A percentile compares a stretch with the other conserved stretches of the same genome.
Evolutionary conservation across 257 asterid species (phyloP).

Genomic region (Paulownia fortunei): DNA sequence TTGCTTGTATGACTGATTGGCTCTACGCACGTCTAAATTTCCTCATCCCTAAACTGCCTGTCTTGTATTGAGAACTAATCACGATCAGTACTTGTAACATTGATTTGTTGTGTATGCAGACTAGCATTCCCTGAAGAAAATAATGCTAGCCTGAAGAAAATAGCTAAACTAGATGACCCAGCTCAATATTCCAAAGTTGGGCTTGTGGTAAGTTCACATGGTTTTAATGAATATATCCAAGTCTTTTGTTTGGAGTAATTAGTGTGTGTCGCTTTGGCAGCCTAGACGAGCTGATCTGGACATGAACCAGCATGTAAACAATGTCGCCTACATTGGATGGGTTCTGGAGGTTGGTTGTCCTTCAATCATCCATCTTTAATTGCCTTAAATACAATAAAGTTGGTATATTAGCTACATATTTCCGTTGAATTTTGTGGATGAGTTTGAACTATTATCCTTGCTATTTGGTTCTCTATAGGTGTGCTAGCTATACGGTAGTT

Average conservation of each 20-base stretch:
- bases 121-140: conserved; percentile 91
- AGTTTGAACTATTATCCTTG: neutral
- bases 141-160: conserved; percentile 89
- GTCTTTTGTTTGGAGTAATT: neutral
- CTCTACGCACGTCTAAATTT: conserved; percentile 4
- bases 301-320: conserved; percentile 95
- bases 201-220: conserved; percentile 69
- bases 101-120: conserved; percentile 49
- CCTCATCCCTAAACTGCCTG: neutral
- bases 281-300: conserved; percentile 95
- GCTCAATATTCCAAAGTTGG: conserved; percentile 69
- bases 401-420: neutral
- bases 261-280: conserved; percentile 44
- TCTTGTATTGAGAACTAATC: conserved; percentile 3
- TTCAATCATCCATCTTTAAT: conserved; percentile 13
- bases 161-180: conserved; percentile 80
- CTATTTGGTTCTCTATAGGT: neutral
- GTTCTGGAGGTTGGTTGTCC: conserved; percentile 79
- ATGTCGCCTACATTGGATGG: conserved; percentile 97
- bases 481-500: neutral
- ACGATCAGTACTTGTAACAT: neutral
- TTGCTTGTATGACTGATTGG: neutral
- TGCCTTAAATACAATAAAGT: neutral
- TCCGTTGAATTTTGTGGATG: neutral
- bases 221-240: neutral